Evolutionary conservation across 768 basidiomycete species (phyloP).

Genomic region (Macrolepiota dolichaula): DNA sequence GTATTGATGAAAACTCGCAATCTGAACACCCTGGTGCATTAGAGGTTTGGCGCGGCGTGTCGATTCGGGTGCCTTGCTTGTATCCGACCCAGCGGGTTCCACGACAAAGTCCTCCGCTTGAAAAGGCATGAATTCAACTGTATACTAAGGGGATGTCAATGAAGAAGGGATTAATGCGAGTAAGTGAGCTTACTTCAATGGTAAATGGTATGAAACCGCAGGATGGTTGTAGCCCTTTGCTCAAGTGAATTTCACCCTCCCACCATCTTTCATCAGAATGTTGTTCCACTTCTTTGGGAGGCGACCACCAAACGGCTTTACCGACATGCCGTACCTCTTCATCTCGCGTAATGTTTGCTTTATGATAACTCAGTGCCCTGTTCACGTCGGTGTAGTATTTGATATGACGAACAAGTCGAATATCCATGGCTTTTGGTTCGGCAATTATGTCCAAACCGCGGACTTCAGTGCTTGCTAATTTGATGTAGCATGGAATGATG

Average conservation of each 20-base stretch:
- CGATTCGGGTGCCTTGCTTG: background rate
- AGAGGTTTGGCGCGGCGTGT: background rate
- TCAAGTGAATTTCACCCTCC: background rate
- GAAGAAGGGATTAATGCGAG: background rate
- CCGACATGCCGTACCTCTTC: background rate
- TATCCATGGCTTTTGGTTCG: background rate
- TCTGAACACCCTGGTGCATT: conserved; percentile 5
- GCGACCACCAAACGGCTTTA: conserved; percentile 15
- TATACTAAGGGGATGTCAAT: background rate
- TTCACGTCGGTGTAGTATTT: background rate
- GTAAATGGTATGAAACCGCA: conserved; percentile 11
- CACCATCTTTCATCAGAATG: background rate
- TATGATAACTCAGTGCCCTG: background rate
- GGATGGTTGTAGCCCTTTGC: conserved; percentile 12
- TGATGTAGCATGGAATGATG: background rate
- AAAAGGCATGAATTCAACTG: background rate
- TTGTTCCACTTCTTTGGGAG: conserved; percentile 7
- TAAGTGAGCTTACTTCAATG: conserved; percentile 13
- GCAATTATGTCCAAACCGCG: background rate
- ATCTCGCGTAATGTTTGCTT: background rate
- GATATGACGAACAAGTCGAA: background rate
- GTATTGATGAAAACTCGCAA: conserved; percentile 12
- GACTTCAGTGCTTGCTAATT: background rate
- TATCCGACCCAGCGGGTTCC: background rate
- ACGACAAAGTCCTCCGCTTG: background rate